Evolutionary conservation across 345 rosid genomes (phyloP).

Genomic region (Bruguiera parviflora): DNA sequence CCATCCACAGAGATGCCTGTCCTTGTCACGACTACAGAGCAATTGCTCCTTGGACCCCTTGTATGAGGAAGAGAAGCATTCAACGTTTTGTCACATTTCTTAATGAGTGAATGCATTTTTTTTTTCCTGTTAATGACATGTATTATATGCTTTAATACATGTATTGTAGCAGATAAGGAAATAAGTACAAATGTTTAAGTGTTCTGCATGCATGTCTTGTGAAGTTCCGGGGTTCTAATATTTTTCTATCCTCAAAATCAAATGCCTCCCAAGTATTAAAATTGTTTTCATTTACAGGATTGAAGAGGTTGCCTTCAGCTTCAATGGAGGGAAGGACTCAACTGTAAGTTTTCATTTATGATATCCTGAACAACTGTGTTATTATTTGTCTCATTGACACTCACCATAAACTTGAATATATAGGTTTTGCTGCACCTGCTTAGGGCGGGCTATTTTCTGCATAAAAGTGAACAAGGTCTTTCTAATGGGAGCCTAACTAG

Average conservation of each 20-base stretch:
- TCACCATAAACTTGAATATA: constrained; percentile 27
- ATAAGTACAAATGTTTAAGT: neutral
- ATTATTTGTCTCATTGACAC: constrained; percentile 17
- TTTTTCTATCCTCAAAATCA: neutral
- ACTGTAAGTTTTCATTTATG: constrained; percentile 57
- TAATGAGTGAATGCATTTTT: neutral
- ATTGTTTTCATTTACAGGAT: constrained; percentile 40
- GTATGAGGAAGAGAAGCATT: neutral
- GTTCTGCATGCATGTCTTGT: neutral
- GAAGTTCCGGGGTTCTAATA: neutral
- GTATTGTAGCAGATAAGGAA: too few species aligned
- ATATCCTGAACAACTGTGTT: constrained; percentile 8
- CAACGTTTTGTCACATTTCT: neutral
- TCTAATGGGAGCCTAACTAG: constrained; percentile 53
- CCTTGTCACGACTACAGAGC: neutral
- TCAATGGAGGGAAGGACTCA: constrained; percentile 98
- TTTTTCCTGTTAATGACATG: too few species aligned
- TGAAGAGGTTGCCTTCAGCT: constrained; percentile 97
- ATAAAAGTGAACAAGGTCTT: constrained; percentile 51
- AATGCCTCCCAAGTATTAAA: constrained; percentile 25
- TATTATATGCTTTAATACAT: too few species aligned
- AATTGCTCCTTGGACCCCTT: neutral
- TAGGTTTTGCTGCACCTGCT: constrained; percentile 93
- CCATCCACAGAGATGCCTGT: neutral
- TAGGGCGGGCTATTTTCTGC: constrained; percentile 84